phyloP scores from a whole-genome alignment of 2,329 filamentous ascomycete genomes.

The Colletotrichum scovillei region DNA sequence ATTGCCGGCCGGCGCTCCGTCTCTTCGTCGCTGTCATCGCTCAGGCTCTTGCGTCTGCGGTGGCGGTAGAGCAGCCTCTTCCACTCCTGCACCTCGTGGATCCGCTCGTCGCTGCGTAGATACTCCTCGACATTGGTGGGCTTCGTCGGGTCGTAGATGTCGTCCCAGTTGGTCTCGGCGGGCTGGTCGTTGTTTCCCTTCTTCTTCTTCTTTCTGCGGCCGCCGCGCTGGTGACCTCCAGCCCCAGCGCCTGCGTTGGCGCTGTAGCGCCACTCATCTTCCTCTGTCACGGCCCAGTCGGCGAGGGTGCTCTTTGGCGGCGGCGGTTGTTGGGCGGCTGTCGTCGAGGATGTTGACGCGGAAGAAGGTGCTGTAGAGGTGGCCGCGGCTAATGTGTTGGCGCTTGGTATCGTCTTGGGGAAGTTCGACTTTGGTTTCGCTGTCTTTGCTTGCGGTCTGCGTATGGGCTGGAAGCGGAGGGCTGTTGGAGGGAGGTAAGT shows the following conservation, averaged over 20 bases:
- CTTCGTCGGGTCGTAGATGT: slow-evolving; percentile 85
- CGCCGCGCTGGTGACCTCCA: slow-evolving; percentile 79
- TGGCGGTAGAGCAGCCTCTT: slow-evolving; percentile 83
- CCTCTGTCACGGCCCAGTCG: slow-evolving; percentile 81
- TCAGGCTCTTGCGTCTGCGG: slow-evolving; percentile 60
- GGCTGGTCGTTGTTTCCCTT: slow-evolving; percentile 66
- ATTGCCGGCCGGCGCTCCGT: slow-evolving; percentile 43
- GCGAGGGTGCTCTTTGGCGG: slow-evolving; percentile 76
- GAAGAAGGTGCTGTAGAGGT: slow-evolving; percentile 46
- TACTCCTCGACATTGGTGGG: slow-evolving; percentile 91
- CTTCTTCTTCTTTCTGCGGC: slow-evolving; percentile 82
- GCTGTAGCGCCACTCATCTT: slow-evolving; percentile 82
- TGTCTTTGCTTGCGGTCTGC: slow-evolving; percentile 74
- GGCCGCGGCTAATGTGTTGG: slow-evolving; percentile 45
- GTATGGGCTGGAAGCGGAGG: slow-evolving; percentile 88
- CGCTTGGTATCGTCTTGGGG: slow-evolving; percentile 53
- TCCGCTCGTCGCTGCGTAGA: slow-evolving; percentile 83
- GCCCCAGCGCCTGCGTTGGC: slow-evolving; percentile 45
- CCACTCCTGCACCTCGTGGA: slow-evolving; percentile 85
- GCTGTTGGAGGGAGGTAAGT: slow-evolving; percentile 52
- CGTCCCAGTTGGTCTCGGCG: slow-evolving; percentile 84
- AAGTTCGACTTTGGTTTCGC: slow-evolving; percentile 71
- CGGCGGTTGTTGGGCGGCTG: slow-evolving; percentile 50
- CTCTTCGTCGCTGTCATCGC: slow-evolving; percentile 56
- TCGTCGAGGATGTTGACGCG: slow-evolving; percentile 47